phyloP scores from a whole-genome alignment of 352 stramenopile species.

The Detonula confervacea region DNA sequence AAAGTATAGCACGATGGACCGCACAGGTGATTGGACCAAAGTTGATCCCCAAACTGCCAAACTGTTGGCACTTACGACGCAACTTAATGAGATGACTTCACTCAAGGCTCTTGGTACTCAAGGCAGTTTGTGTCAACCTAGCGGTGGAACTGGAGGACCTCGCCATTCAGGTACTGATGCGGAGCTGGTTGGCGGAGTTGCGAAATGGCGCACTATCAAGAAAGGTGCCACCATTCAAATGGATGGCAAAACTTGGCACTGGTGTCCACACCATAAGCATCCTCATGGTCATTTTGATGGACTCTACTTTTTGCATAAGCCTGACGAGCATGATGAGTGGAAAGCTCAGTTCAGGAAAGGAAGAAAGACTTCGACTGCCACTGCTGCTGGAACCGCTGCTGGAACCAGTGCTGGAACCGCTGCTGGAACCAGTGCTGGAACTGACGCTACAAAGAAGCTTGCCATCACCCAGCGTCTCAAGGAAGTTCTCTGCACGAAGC shows the following conservation, averaged over 20 bases:
- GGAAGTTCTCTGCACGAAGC: constrained; percentile 18
- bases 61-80: neutral
- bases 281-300: constrained; percentile 4
- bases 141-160: neutral
- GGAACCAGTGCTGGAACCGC: too few species aligned
- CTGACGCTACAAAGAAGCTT: neutral
- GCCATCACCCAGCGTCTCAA: neutral
- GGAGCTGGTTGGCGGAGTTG: neutral
- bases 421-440: too few species aligned
- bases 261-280: constrained; percentile 20
- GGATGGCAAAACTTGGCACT: neutral
- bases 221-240: neutral
- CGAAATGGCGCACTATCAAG: neutral
- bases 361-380: neutral
- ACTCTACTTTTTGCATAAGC: neutral
- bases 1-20: constrained; percentile 6
- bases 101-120: neutral
- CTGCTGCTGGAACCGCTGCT: neutral
- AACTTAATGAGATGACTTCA: neutral
- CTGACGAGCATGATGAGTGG: too few species aligned
- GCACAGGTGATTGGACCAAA: constrained; percentile 5
- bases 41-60: constrained; percentile 4
- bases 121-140: too few species aligned
- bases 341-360: neutral
- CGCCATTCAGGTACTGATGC: neutral